phyloP scores from a whole-genome alignment of 106 monocot genomes.

The Dioscorea alata region DNA sequence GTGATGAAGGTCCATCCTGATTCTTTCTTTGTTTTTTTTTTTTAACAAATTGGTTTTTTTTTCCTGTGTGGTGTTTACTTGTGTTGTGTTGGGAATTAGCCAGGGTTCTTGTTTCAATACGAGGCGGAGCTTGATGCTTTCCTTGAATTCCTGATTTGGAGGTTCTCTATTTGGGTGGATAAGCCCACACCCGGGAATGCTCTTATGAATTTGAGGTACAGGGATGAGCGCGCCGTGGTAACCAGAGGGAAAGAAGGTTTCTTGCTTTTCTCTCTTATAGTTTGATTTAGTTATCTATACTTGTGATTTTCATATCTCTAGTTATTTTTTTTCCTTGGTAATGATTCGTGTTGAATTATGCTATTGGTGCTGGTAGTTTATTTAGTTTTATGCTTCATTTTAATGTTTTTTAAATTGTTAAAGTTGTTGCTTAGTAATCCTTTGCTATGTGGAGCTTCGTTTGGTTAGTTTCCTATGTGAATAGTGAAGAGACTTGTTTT shows the following conservation, averaged over 20 bases:
- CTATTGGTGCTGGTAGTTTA: too few species aligned
- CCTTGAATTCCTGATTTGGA: constrained; percentile 99
- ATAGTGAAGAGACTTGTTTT: too few species aligned
- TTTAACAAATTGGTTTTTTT: constrained; percentile 1
- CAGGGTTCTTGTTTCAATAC: constrained; percentile 96
- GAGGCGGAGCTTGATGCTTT: constrained; percentile 97
- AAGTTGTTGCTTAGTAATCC: too few species aligned
- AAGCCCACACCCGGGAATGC: constrained; percentile 97
- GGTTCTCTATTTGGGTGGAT: constrained; percentile 99
- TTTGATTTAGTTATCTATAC: too few species aligned
- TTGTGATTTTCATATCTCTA: too few species aligned
- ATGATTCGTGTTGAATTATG: too few species aligned
- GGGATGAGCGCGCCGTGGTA: constrained; percentile 61
- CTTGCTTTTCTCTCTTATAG: neutral
- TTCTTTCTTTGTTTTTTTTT: neutral
- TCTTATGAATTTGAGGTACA: constrained; percentile 97
- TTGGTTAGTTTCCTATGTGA: too few species aligned
- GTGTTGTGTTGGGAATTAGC: constrained; percentile 67
- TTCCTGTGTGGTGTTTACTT: neutral
- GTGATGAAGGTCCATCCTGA: constrained; percentile 68
- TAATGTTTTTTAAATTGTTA: too few species aligned
- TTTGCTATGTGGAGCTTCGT: too few species aligned
- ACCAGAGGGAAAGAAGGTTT: constrained; percentile 60
- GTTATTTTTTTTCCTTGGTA: too few species aligned
- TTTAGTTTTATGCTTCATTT: too few species aligned